Evolutionary conservation across 495 filamentous ascomycete species (phyloP), one percentile per base, ranked within the genome.

Genomic region (Aspergillus sparsus): DNA sequence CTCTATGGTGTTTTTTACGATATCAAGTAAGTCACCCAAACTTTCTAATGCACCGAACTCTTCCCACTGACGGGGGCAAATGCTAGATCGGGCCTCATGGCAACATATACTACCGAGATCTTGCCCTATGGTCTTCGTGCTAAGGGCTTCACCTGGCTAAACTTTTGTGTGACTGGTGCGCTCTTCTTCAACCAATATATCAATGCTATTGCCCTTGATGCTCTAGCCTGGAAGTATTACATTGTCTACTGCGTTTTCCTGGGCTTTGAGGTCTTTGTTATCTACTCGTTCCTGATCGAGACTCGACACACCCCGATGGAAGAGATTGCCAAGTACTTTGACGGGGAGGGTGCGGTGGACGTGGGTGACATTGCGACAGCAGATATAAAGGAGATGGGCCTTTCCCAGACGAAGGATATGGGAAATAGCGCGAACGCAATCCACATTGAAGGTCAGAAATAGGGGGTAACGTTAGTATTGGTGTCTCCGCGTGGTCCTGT

Each of bases 361-460:
- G 52, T 54, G 9, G 52, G 52, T 11, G 52, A 54, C 9, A 37
- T 54, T 12, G 52, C 52, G 3, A 44, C 11, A 2, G 52, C 52
- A 18, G 35, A 42, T 44, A 54, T 54, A 37, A 54, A 54, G 36
- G 52, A 54, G 52, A n/a, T n/a, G n/a, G n/a, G n/a, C n/a, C n/a
- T n/a, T n/a, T n/a, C n/a, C n/a, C n/a, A 42, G 37, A 41, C 37
- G 7, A 21, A 21, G 34, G 36, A 21, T 31, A 41, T 18, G 18
- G 4, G 47, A 50, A 7, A 50, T 31, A 31, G 21, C 1, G 47
- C 13, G 15, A 6, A 6, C 31, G 31, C 49, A 15, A 5, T 35
- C 5, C 27, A 52, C 33, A 32, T 52, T 6, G 49, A 52, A n/a
- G 36, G 10, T 6, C 7, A 35, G 49, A 15, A 10, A 32, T 52